These are phyloP conservation scores for Sphagnum contortum DNA, from an alignment of 225 moss, liverwort and hornwort species.

Conservation along the genomic window DNA sequence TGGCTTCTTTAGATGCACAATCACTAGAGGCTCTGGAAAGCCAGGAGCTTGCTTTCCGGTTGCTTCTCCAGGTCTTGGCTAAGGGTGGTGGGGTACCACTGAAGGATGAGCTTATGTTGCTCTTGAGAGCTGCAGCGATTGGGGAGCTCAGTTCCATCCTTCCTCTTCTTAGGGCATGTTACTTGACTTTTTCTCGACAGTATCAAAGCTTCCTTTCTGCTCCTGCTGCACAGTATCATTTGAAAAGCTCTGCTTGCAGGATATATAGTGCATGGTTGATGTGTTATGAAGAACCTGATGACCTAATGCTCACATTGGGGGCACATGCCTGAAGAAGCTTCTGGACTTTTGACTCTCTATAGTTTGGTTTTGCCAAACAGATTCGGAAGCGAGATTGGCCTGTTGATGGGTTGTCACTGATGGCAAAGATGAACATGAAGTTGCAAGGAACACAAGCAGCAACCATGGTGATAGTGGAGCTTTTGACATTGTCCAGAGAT, in stretches of 20 bases:
- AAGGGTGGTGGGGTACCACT: slow-evolving; percentile 8
- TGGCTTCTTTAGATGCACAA: slow-evolving; percentile 42
- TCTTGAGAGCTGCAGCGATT: slow-evolving; percentile 41
- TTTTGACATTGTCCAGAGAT: slow-evolving; percentile 34
- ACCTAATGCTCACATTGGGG: not conserved
- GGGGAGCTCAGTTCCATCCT: slow-evolving; percentile 44
- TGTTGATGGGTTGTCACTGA: slow-evolving; percentile 36
- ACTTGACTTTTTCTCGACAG: not conserved
- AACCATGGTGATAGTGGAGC: slow-evolving; percentile 34
- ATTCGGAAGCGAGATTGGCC: slow-evolving; percentile 66
- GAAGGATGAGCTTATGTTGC: slow-evolving; percentile 28
- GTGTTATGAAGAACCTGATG: not conserved
- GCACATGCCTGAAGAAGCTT: no score
- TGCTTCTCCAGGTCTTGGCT: slow-evolving; percentile 45
- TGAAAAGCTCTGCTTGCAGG: not conserved
- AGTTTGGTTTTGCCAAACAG: slow-evolving; percentile 12
- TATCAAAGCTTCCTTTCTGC: not conserved
- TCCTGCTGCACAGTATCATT: not conserved
- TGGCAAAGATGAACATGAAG: slow-evolving; percentile 66
- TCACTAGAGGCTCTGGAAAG: slow-evolving; percentile 47
- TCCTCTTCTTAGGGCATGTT: slow-evolving; percentile 53
- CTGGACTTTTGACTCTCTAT: no score
- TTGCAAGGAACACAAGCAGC: slow-evolving; percentile 62
- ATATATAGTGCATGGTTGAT: not conserved
- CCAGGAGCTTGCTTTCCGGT: slow-evolving; percentile 53